Conservation (phyloP, 768 basidiomycete genomes). For the Trichaptum fuscoviolaceum region DNA sequence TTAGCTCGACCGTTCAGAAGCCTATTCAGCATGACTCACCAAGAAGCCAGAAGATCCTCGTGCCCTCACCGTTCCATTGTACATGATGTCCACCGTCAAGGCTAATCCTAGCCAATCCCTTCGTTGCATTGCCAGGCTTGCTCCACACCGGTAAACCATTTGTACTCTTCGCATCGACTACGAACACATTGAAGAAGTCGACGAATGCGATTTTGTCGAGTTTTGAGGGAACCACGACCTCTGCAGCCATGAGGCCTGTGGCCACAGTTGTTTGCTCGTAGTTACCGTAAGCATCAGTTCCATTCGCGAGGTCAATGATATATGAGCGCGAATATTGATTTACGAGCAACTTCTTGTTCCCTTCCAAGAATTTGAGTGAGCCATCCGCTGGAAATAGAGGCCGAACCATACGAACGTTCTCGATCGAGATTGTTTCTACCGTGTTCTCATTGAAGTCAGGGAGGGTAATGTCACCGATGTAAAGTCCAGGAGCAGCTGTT, state of each 20-base stretch:
- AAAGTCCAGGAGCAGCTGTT: conserved; percentile 58
- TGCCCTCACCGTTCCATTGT: conserved; percentile 58
- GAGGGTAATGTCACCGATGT: conserved; percentile 54
- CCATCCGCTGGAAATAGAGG: conserved; percentile 44
- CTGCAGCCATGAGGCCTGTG: conserved; percentile 35
- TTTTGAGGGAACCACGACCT: not conserved
- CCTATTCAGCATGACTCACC: conserved; percentile 34
- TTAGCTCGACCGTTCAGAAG: not conserved
- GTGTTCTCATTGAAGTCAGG: conserved; percentile 26
- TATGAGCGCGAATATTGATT: conserved; percentile 50
- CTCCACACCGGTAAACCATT: conserved; percentile 53
- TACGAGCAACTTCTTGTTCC: conserved; percentile 49
- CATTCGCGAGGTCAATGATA: conserved; percentile 43
- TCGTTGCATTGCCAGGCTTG: conserved; percentile 62
- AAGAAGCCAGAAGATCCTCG: conserved; percentile 66
- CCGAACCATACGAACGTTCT: conserved; percentile 45
- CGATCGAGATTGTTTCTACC: conserved; percentile 31
- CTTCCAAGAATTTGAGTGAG: conserved; percentile 48
- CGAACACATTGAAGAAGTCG: conserved; percentile 65
- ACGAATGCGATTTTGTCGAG: conserved; percentile 50
- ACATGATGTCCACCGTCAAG: conserved; percentile 72
- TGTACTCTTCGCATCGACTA: conserved; percentile 38
- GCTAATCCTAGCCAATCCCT: conserved; percentile 55
- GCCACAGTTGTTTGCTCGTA: conserved; percentile 45
- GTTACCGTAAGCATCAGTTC: conserved; percentile 36